phyloP scores from a whole-genome alignment of 352 stramenopile genomes.

The Globisporangium solare region DNA sequence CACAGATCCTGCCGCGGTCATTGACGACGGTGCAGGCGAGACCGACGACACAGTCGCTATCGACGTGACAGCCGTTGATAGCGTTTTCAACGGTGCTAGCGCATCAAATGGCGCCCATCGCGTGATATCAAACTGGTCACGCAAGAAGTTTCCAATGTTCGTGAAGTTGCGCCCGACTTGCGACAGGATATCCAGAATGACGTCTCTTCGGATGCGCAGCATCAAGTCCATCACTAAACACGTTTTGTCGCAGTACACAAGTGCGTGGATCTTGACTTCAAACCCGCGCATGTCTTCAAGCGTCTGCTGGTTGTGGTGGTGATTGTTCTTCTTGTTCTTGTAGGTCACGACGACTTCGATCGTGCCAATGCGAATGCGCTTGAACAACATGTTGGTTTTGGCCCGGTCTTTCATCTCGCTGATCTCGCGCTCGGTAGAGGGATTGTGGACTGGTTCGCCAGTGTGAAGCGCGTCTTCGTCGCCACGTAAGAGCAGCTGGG shows the following conservation, averaged over 20 bases:
- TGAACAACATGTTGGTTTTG: conserved; percentile 69
- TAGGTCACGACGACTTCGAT: conserved; percentile 78
- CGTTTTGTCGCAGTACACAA: conserved; percentile 86
- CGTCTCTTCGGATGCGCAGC: conserved; percentile 69
- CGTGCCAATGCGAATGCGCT: conserved; percentile 71
- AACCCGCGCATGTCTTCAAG: conserved; percentile 85
- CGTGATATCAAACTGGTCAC: conserved; percentile 70
- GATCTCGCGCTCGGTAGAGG: conserved; percentile 14
- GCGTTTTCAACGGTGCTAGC: conserved; percentile 53
- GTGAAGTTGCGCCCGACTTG: conserved; percentile 85
- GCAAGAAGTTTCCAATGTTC: conserved; percentile 81
- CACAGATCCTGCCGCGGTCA: background rate
- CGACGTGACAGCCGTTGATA: conserved; percentile 26
- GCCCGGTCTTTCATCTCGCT: conserved; percentile 39
- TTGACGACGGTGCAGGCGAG: conserved; percentile 9
- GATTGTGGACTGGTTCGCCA: background rate
- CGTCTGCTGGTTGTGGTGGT: conserved; percentile 26
- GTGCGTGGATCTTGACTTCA: conserved; percentile 78
- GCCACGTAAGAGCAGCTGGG: conserved; percentile 15
- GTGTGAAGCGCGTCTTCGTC: background rate
- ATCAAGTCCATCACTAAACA: conserved; percentile 72
- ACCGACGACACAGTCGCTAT: conserved; percentile 19
- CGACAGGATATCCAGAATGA: conserved; percentile 78
- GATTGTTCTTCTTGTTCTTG: conserved; percentile 62
- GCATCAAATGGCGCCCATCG: conserved; percentile 67